A percentile compares a stretch with the other conserved stretches of the same genome.
phyloP scores from a whole-genome alignment of 768 basidiomycete genomes.

The Phylloporus sp. region DNA sequence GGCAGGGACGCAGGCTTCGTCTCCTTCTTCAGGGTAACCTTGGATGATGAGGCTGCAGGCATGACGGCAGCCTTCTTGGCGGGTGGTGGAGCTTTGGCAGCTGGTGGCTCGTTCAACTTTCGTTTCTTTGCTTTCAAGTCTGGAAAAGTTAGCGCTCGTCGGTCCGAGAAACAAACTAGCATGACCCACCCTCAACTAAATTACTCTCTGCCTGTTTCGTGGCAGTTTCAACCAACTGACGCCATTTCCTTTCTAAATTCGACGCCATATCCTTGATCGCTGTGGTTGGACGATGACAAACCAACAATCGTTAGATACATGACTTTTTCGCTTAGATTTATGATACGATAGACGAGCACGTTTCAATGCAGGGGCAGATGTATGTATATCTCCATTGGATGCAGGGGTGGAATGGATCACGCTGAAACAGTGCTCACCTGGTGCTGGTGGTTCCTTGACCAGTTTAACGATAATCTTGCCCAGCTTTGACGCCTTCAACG shows the following conservation, averaged over 20 bases:
- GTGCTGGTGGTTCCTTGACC: constrained; percentile 67
- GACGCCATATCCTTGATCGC: constrained; percentile 93
- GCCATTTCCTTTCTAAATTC: constrained; percentile 84
- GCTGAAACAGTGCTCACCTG: constrained; percentile 61
- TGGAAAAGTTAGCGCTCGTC: constrained; percentile 30
- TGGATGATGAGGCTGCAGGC: constrained; percentile 20
- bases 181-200: constrained; percentile 69
- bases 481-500: constrained; percentile 66
- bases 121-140: constrained; percentile 71
- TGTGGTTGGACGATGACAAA: constrained; percentile 44
- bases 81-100: constrained; percentile 49
- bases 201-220: constrained; percentile 41
- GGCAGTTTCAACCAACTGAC: constrained; percentile 54
- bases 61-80: constrained; percentile 61
- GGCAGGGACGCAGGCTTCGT: constrained; percentile 30
- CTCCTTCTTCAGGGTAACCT: constrained; percentile 57
- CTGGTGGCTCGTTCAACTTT: constrained; percentile 53
- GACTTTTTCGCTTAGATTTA: constrained; percentile 30
- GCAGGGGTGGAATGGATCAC: constrained; percentile 15
- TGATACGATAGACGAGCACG: constrained; percentile 31
- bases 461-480: constrained; percentile 78
- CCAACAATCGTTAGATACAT: constrained; percentile 67
- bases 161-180: constrained; percentile 38
- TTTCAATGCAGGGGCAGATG: constrained; percentile 25
- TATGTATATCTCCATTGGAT: constrained; percentile 30